These are phyloP conservation scores for Darksidea phi DNA, from an alignment of 495 filamentous ascomycete species.

Conservation along the genomic window DNA sequence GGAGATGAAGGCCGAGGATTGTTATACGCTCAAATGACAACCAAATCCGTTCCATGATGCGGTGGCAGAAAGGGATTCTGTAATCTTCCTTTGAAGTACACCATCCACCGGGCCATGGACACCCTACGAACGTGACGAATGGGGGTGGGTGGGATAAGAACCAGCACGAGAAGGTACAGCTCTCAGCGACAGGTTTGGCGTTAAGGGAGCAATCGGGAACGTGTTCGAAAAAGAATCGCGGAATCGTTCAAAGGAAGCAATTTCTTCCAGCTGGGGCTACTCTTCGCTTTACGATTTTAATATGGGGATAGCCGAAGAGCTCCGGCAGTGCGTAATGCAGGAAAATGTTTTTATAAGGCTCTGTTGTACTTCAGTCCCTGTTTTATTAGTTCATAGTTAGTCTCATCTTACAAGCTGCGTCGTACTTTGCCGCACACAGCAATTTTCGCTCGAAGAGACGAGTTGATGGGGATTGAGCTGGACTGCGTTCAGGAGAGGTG, in stretches of 20 bases:
- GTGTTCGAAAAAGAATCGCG: constrained; percentile 10
- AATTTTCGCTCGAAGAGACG: too few species aligned
- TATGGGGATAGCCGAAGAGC: not conserved
- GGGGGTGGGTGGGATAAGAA: not conserved
- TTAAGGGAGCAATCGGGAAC: not conserved
- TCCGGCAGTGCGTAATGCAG: constrained; percentile 23
- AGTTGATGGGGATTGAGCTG: too few species aligned
- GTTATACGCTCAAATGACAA: not conserved
- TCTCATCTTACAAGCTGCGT: too few species aligned
- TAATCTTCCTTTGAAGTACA: too few species aligned
- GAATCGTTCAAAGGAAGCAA: constrained; percentile 32
- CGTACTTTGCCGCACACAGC: too few species aligned
- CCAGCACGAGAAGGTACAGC: constrained; percentile 13
- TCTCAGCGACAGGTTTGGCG: constrained; percentile 3
- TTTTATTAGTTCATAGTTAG: not conserved
- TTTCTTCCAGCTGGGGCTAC: constrained; percentile 17
- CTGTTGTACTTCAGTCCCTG: too few species aligned
- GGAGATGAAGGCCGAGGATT: constrained; percentile 8
- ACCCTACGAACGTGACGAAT: too few species aligned
- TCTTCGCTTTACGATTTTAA: constrained; percentile 1
- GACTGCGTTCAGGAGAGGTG: too few species aligned
- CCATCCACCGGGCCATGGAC: too few species aligned
- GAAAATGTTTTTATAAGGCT: constrained; percentile 1
- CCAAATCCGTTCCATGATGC: too few species aligned
- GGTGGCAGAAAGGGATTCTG: too few species aligned